Base-by-base conservation (phyloP, 1,139 yeast species). In the Debaryomycetaceae sp. region DNA sequence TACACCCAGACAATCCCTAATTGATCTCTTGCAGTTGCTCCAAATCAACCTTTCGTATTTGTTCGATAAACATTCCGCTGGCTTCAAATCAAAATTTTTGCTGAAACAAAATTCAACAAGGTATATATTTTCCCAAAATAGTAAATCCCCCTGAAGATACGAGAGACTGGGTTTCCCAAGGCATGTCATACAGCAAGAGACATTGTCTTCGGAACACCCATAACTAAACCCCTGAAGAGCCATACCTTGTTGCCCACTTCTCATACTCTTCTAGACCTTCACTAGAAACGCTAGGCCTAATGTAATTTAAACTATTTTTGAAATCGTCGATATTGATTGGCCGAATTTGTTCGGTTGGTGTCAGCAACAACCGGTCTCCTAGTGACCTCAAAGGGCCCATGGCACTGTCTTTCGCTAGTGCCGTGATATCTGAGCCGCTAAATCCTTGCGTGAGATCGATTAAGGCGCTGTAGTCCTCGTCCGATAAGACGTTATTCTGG, bases 381-480 rank as follows among this genome's bases (percentile, higher is more conserved):
- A 92, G 70, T 26, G 91, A 83, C 49, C 98, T 72, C 41, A 94
- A 67, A 1, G 98, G 98, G 0, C 98, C 97, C 97, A 92, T 91
- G 1, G 98, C 98, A 2, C 97, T 95, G 61, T 92, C 98, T 60
- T 92, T 92, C 2, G 98, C 96, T 49, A 92, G 67, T 0, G 98
- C 96, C 1, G 98, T 92, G 41, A 92, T 79, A 62, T 92, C 98
- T 50, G 95, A 83, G 3, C 98, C 98, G 37, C 96, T 83, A 60
- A 84, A 89, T 1, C 95, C 95, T 37, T 81, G 84, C 1, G 89
- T 89, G 52, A 79, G 64, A 11, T 67, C 68, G 33, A 87, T 75
- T 24, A 92, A 70, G 40, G 68, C 70, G 3, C 70, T 71, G 48
- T 82, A 75, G 46, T 91, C 96, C 8, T 62, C 73, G 1, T 78